Percentiles rank a stretch among this genome's conserved stretches.
These are phyloP conservation scores for Stephania japonica DNA, from an alignment of 164 flowering plant species.

Conservation along the genomic window DNA sequence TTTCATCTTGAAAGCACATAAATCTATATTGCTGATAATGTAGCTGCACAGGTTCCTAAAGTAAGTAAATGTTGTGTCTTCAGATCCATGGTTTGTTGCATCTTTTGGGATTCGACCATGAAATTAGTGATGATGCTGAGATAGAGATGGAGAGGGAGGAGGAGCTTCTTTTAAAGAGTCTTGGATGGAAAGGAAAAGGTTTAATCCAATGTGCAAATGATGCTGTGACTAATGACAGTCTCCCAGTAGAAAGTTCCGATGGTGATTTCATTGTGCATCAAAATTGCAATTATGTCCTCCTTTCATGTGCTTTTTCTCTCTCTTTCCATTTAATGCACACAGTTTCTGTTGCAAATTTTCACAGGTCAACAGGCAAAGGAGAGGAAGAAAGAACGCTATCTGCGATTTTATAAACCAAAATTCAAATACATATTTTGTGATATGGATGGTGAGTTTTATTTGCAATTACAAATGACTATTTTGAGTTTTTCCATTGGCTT, in stretches of 20 bases:
- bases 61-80: background rate
- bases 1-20: background rate
- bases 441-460: slow-evolving; percentile 81
- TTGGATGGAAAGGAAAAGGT: slow-evolving; percentile 94
- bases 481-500: slow-evolving; percentile 10
- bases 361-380: slow-evolving; percentile 46
- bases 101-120: slow-evolving; percentile 94
- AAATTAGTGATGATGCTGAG: slow-evolving; percentile 88
- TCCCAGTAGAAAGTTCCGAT: slow-evolving; percentile 31
- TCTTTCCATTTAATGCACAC: slow-evolving; percentile 11
- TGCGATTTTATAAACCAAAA: slow-evolving; percentile 80
- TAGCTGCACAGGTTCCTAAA: background rate
- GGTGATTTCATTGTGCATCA: slow-evolving; percentile 37
- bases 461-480: background rate
- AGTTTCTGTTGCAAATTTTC: slow-evolving; percentile 28
- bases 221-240: slow-evolving; percentile 35
- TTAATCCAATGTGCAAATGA: slow-evolving; percentile 73
- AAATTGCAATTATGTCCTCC: background rate
- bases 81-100: slow-evolving; percentile 94
- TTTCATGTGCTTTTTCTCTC: background rate
- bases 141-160: slow-evolving; percentile 88
- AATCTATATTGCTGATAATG: background rate
- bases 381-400: slow-evolving; percentile 81
- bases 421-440: slow-evolving; percentile 87
- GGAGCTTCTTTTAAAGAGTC: slow-evolving; percentile 64